Base-by-base conservation (phyloP, 148 eudicot species). In the Selenicereus undatus region DNA sequence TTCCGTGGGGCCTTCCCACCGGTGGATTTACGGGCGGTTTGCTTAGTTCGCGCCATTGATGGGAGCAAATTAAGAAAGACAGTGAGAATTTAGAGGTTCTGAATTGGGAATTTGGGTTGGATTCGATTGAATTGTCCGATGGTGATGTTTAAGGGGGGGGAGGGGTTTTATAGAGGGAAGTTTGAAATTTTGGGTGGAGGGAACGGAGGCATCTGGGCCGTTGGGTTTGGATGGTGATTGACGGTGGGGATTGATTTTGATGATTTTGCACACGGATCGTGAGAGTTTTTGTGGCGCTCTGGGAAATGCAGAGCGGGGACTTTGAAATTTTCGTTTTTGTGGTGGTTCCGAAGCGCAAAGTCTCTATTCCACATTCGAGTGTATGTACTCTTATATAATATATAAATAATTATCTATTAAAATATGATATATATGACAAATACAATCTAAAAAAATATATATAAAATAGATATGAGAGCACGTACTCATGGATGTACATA, bases 31-130 rank as follows among this genome's bases (percentile, higher is more conserved):
- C 69, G 69, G 30, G 69, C 69, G 1, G 69, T 64, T 26, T 64
- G 69, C 69, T 64, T 64, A 30, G 69, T 64, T n/a, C 69, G 69
- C 10, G 69, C 69, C 69, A 64, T 64, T 64, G 69, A n/a, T n/a
- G 69, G 29, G 7, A 2, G 66, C 11, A 9, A 18, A 1, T 64
- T 22, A 5, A 64, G 69, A 64, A 30, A 64, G 30, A 64, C 0
- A n/a, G 29, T 21, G 26, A 30, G 27, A 20, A 64, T 42, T 42
- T 42, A 42, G 45, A n/a, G 45, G 45, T 3, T 42, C 8, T 42
- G 5, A 11, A n/a, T 12, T 6, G 69, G 10, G 69, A 24, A 11
- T n/a, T 21, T 5, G 69, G n/a, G n/a, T n/a, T n/a, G 29, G 30
- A 18, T 58, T 58, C 8, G 30, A 24, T 64, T 24, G 69, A 9